Conservation (phyloP, 768 basidiomycete genomes). For the Trametes gibbosa region DNA sequence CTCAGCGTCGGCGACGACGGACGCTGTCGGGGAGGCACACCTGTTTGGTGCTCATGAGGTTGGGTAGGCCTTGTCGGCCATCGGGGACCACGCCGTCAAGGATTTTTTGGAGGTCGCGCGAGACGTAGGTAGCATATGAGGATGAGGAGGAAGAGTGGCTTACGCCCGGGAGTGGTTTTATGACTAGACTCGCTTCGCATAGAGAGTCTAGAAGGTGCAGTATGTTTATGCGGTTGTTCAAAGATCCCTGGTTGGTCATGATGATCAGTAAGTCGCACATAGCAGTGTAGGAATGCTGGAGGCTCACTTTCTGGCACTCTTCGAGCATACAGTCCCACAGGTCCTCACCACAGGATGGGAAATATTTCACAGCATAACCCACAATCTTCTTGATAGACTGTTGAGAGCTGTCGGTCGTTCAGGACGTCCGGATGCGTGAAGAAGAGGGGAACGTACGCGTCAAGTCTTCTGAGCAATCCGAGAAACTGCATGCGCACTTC, state of each 20-base stretch:
- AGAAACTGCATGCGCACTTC: conserved; percentile 78
- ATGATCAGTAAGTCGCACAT: background rate
- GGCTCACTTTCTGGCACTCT: conserved; percentile 78
- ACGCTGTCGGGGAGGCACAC: conserved; percentile 39
- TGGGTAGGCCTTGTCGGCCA: conserved; percentile 83
- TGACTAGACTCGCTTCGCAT: conserved; percentile 73
- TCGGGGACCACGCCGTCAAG: conserved; percentile 86
- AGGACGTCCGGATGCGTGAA: conserved; percentile 15
- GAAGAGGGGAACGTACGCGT: conserved; percentile 49
- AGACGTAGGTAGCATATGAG: conserved; percentile 75
- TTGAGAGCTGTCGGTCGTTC: conserved; percentile 56
- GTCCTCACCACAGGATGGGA: conserved; percentile 83
- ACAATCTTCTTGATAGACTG: conserved; percentile 89
- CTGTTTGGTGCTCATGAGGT: conserved; percentile 85
- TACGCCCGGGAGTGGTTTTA: conserved; percentile 53
- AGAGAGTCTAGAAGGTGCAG: conserved; percentile 88
- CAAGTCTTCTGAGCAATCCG: conserved; percentile 55
- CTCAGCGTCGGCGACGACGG: background rate
- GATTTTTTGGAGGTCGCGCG: conserved; percentile 74
- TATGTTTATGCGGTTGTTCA: conserved; percentile 92
- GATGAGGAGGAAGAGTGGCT: conserved; percentile 42
- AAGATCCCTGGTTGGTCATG: conserved; percentile 48
- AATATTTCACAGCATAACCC: conserved; percentile 80
- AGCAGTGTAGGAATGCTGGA: background rate
- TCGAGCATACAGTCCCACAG: conserved; percentile 92